phyloP scores from a whole-genome alignment of 495 filamentous ascomycete species.

The Peziza echinospora region DNA sequence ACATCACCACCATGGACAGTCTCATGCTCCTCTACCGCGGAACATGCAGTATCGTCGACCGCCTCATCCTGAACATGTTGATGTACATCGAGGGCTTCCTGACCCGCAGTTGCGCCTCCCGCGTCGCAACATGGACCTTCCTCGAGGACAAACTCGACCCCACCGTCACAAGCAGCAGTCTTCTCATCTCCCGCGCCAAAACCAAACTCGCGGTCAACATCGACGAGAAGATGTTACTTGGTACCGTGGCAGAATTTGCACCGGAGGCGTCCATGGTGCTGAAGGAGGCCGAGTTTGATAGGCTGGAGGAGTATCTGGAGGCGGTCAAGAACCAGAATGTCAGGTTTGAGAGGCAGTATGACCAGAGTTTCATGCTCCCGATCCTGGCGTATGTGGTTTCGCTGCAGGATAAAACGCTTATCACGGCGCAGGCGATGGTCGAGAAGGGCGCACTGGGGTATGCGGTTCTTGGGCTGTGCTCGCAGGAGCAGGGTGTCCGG shows the following conservation, averaged over 20 bases:
- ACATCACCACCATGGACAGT: conserved; percentile 14
- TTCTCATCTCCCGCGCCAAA: conserved; percentile 14
- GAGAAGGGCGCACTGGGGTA: conserved; percentile 14
- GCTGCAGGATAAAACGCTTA: conserved; percentile 1
- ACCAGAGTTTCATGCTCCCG: conserved; percentile 14
- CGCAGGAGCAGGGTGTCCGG: conserved; percentile 5
- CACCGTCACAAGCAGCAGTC: conserved; percentile 2
- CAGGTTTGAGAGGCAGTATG: conserved; percentile 9
- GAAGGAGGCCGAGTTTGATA: conserved; percentile 1
- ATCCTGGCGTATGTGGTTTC: conserved; percentile 11
- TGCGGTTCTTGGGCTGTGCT: conserved; percentile 13
- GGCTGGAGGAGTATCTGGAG: conserved; percentile 5
- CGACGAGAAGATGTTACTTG: conserved; percentile 10
- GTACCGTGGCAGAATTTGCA: conserved; percentile 11
- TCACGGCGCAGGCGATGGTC: conserved; percentile 11
- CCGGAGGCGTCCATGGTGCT: conserved; percentile 1
- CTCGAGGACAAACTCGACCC: conserved; percentile 1
- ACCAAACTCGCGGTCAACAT: conserved; percentile 8
- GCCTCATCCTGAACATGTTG: conserved; percentile 10
- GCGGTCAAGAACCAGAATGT: neutral
- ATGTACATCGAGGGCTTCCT: conserved; percentile 12
- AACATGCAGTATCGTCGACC: conserved; percentile 10
- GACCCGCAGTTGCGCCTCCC: conserved; percentile 7
- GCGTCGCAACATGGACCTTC: conserved; percentile 11
- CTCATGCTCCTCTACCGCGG: conserved; percentile 14